Base-by-base conservation (phyloP, 192 early-diverging fungal genomes). In the Oehlia diaphana region DNA sequence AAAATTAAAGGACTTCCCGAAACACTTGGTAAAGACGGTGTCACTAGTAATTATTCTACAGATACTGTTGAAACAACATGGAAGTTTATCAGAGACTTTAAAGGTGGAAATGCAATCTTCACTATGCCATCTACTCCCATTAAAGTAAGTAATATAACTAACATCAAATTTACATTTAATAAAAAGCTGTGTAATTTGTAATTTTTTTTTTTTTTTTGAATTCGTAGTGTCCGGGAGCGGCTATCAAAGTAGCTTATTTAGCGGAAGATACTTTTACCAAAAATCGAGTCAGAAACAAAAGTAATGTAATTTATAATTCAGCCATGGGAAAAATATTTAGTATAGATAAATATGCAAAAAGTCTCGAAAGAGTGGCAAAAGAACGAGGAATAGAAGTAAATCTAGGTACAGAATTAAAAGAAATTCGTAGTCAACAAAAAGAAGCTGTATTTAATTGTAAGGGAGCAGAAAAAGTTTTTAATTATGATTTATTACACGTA, bases 291-390 rank as follows among this genome's bases (percentile, higher is more conserved):
- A 92, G 94, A 61, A 84, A 90, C 76, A 87, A 90, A 79, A 86
- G 92, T 35, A 84, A 86, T 50, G 87, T 96, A 72, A 88, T 87
- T 76, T 96, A 96, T 84, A 91, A 93, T 80, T 90, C 93, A 10
- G 93, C 89, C n/a, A 82, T 93, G 63, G 93, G 91, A 62, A 95
- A 94, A 88, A 95, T 96, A 76, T 96, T 96, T 83, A 92, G 92
- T 65, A 86, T 94, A 49, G 93, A 95, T 84, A 92, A 96, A 83
- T 96, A 94, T 77, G 95, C 90, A 58, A 85, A 88, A 44, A 90
- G 88, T 72, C 89, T 96, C 79, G 86, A 88, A 58, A 85, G 84
- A 16, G 84, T 96, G 64, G 90, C 90, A 79, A 87, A 91, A 35
- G 87, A 86, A 63, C 94, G 94, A 63, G 84, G 86, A 67, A 87